phyloP scores from a whole-genome alignment of 805 yeast genomes.

The Candida silvatica region DNA sequence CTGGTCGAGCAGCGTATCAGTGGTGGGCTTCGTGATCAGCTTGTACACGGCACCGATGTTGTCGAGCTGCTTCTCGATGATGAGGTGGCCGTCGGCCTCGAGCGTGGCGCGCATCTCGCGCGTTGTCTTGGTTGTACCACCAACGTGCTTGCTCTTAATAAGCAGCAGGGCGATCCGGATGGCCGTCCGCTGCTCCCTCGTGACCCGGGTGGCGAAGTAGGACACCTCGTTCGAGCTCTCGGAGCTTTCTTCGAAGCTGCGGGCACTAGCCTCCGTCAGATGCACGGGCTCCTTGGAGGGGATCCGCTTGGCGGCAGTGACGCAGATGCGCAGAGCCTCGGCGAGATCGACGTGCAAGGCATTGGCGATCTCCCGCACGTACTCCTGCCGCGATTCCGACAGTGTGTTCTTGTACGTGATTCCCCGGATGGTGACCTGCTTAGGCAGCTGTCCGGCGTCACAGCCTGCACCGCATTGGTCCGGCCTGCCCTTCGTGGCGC shows the following conservation, averaged over 20 bases:
- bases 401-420: conserved; percentile 7
- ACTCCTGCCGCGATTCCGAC: conserved; percentile 25
- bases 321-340: conserved; percentile 42
- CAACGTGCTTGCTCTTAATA: conserved; percentile 20
- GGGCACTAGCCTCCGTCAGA: conserved; percentile 11
- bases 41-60: conserved; percentile 7
- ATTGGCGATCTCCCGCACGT: conserved; percentile 32
- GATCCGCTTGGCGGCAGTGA: conserved; percentile 29
- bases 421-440: conserved; percentile 9
- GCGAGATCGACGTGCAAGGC: conserved; percentile 29
- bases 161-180: conserved; percentile 33
- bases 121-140: conserved; percentile 2
- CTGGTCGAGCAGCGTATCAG: conserved; percentile 7
- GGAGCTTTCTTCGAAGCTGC: conserved; percentile 14
- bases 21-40: conserved; percentile 5
- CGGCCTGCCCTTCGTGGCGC: not conserved
- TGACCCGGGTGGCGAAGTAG: conserved; percentile 30
- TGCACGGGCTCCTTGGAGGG: conserved; percentile 22
- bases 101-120: conserved; percentile 32
- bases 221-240: conserved; percentile 28
- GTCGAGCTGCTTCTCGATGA: conserved; percentile 25
- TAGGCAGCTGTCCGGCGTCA: conserved; percentile 1
- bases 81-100: conserved; percentile 12
- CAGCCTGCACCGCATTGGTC: no score
- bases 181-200: conserved; percentile 44